A percentile compares a stretch with the other conserved stretches of the same genome.
These are phyloP conservation scores for Ceratocystis variospora DNA, from an alignment of 2,329 filamentous ascomycete genomes.

Conservation along the genomic window DNA sequence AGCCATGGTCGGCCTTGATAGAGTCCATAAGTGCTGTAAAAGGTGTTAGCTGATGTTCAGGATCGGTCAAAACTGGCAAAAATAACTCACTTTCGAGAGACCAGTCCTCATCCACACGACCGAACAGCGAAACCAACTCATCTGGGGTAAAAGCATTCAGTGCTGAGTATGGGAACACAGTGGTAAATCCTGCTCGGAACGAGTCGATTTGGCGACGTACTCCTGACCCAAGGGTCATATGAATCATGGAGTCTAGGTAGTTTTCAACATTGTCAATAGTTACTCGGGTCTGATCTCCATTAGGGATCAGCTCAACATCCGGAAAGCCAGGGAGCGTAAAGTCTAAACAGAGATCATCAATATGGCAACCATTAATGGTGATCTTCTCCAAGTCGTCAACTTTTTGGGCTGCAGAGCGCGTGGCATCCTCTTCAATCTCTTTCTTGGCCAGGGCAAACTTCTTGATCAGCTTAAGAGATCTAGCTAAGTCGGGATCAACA, in stretches of 20 bases:
- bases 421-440: conserved; percentile 58
- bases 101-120: conserved; percentile 89
- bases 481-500: conserved; percentile 74
- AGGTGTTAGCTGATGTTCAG: conserved; percentile 21
- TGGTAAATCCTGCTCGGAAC: conserved; percentile 80
- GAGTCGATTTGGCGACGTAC: conserved; percentile 82
- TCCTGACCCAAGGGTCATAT: conserved; percentile 78
- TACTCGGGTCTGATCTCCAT: conserved; percentile 61
- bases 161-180: conserved; percentile 90
- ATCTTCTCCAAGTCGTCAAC: conserved; percentile 54
- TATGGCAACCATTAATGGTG: conserved; percentile 56
- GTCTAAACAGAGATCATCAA: conserved; percentile 83
- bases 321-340: conserved; percentile 91
- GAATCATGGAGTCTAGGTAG: conserved; percentile 81
- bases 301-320: conserved; percentile 63
- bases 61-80: neutral
- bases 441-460: conserved; percentile 75
- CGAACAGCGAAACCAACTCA: conserved; percentile 89
- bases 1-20: conserved; percentile 96
- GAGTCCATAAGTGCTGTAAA: conserved; percentile 78
- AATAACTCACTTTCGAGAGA: conserved; percentile 73
- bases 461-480: conserved; percentile 74
- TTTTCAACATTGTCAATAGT: conserved; percentile 82
- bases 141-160: conserved; percentile 87
- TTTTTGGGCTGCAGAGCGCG: conserved; percentile 56